phyloP scores from a whole-genome alignment of 805 yeast genomes.

The Saccharomyces kudriavzevii region DNA sequence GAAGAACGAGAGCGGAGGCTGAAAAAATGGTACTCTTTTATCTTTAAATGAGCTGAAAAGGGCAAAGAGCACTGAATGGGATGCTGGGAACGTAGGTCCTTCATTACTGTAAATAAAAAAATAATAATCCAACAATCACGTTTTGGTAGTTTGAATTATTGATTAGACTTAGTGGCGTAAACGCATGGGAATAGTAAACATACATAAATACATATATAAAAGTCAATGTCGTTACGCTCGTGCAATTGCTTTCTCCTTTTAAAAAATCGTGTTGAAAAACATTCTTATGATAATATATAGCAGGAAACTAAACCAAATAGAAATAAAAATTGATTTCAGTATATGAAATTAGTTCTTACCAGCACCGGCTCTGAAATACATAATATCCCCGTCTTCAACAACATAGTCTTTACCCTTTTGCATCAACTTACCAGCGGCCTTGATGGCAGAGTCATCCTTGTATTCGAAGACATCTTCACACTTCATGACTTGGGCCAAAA shows the following conservation, averaged over 20 bases:
- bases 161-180: neutral
- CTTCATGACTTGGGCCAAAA: slow-evolving; percentile 87
- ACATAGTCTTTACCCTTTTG: slow-evolving; percentile 92
- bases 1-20: slow-evolving; percentile 60
- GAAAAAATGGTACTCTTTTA: slow-evolving; percentile 44
- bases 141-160: neutral
- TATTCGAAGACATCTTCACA: slow-evolving; percentile 68
- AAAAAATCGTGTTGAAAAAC: neutral
- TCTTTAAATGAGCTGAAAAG: slow-evolving; percentile 14
- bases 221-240: neutral
- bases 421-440: slow-evolving; percentile 80
- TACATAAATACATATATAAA: neutral
- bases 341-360: slow-evolving; percentile 54
- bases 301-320: neutral
- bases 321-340: neutral
- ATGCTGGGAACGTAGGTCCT: neutral
- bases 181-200: neutral
- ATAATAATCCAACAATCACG: neutral
- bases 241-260: neutral
- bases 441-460: slow-evolving; percentile 75
- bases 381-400: slow-evolving; percentile 90
- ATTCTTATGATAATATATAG: neutral
- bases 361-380: slow-evolving; percentile 89
- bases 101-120: neutral
- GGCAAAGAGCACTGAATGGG: neutral